These are phyloP conservation scores for Candida railenensis DNA, from an alignment of 805 yeast genomes.

Conservation along the genomic window DNA sequence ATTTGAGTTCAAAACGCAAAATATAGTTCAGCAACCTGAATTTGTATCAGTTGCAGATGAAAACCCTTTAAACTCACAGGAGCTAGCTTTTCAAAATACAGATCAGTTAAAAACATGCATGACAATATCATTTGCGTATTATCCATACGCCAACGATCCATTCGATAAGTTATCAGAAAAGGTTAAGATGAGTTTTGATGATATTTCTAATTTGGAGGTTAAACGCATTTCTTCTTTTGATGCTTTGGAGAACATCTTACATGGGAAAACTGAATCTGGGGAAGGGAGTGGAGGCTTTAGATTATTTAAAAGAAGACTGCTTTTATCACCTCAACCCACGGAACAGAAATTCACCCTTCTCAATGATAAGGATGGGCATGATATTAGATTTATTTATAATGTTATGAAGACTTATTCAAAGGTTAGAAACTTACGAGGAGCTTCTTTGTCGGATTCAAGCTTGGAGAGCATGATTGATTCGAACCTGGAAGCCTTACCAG, in stretches of 20 bases:
- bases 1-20: slow-evolving; percentile 19
- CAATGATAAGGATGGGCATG: slow-evolving; percentile 26
- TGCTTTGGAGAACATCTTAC: slow-evolving; percentile 27
- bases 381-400: slow-evolving; percentile 30
- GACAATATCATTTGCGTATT: slow-evolving; percentile 35
- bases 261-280: slow-evolving; percentile 16
- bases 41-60: slow-evolving; percentile 2
- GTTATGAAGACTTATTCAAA: slow-evolving; percentile 32
- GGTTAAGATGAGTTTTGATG: slow-evolving; percentile 28
- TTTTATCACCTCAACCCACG: background rate
- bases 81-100: background rate
- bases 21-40: slow-evolving; percentile 8
- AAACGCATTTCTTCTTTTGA: slow-evolving; percentile 17
- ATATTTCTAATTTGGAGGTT: slow-evolving; percentile 18
- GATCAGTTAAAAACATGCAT: slow-evolving; percentile 23
- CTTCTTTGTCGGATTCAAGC: slow-evolving; percentile 15
- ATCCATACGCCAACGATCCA: slow-evolving; percentile 33
- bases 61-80: background rate
- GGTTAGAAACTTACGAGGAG: slow-evolving; percentile 29
- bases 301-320: slow-evolving; percentile 19
- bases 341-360: slow-evolving; percentile 12
- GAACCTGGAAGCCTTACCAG: background rate
- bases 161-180: slow-evolving; percentile 21
- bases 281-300: slow-evolving; percentile 18
- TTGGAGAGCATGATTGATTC: background rate